Evolutionary conservation across 179 eudicot species (phyloP).

Genomic region (Silene coronaria): DNA sequence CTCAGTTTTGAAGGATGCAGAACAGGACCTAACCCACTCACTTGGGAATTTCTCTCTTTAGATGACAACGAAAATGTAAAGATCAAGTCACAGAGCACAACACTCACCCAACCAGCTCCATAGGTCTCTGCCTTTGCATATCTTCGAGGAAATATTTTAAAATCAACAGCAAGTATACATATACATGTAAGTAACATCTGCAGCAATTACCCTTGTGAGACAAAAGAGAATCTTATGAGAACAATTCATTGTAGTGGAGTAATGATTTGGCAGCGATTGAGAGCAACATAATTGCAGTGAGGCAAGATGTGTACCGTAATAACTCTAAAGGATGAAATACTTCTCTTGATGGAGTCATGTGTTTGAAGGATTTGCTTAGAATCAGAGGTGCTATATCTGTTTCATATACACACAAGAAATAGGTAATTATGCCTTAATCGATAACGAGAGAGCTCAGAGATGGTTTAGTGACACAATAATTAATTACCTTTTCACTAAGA

Average conservation of each 20-base stretch:
- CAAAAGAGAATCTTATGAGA: conserved; percentile 23
- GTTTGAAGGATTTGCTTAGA: conserved; percentile 26
- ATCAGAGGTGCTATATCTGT: conserved; percentile 37
- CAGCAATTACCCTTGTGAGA: conserved; percentile 42
- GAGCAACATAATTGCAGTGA: neutral
- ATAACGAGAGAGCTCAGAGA: neutral
- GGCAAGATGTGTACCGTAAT: conserved; percentile 39
- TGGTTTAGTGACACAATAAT: neutral
- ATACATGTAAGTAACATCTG: conserved; percentile 83
- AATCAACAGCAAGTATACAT: conserved; percentile 94
- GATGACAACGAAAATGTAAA: neutral
- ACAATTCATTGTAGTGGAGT: conserved; percentile 11
- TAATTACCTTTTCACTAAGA: conserved; percentile 28
- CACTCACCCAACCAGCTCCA: conserved; percentile 79
- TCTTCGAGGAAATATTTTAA: conserved; percentile 82
- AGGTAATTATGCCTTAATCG: neutral
- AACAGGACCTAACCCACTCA: conserved; percentile 5
- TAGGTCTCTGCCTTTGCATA: conserved; percentile 93
- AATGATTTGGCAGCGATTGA: conserved; percentile 2
- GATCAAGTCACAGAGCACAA: conserved; percentile 1
- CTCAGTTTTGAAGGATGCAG: conserved; percentile 7
- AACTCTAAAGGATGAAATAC: conserved; percentile 75
- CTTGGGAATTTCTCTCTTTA: neutral
- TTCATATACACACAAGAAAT: conserved; percentile 23
- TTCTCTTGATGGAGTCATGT: conserved; percentile 37